Percentiles rank a stretch among this genome's conserved stretches.
Evolutionary conservation across 345 rosid species (phyloP).

Genomic region (Bruguiera gymnorhiza): DNA sequence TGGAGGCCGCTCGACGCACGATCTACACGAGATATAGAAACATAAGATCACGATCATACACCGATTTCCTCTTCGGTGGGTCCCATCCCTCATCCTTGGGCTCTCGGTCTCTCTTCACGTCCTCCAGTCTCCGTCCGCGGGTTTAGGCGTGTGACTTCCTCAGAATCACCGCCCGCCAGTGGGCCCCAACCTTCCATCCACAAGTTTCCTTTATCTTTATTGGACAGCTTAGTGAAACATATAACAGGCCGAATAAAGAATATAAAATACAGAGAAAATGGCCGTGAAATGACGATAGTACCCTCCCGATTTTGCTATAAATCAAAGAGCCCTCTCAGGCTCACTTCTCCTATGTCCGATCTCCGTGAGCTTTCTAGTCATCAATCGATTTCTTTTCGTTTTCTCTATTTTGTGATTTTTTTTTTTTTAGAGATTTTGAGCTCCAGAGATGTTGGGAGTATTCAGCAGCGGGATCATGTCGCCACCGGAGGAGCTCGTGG

Average conservation of each 20-base stretch:
- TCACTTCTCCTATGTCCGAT: slow-evolving; percentile 14
- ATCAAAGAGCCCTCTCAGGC: not conserved
- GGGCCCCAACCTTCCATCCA: slow-evolving; percentile 24
- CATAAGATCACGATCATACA: too few relatives aligned
- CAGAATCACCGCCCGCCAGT: slow-evolving; percentile 37
- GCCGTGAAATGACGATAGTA: slow-evolving; percentile 9
- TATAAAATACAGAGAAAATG: not conserved
- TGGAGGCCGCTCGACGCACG: too few relatives aligned
- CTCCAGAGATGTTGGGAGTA: slow-evolving; percentile 67
- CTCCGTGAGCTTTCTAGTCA: slow-evolving; percentile 1
- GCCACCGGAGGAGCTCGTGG: slow-evolving; percentile 95
- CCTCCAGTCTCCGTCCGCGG: not conserved
- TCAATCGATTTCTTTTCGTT: not conserved
- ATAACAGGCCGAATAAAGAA: too few relatives aligned
- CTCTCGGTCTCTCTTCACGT: slow-evolving; percentile 8
- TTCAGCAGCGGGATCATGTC: slow-evolving; percentile 75
- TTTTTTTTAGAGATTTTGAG: slow-evolving; percentile 8
- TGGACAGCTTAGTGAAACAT: not conserved
- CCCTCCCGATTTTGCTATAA: slow-evolving; percentile 30
- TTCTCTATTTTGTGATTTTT: not conserved
- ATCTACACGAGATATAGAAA: too few relatives aligned
- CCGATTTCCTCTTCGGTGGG: slow-evolving; percentile 13
- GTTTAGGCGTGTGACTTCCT: not conserved
- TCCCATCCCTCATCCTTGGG: not conserved
- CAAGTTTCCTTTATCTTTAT: not conserved